A percentile compares a stretch with the other conserved stretches of the same genome.
phyloP scores from a whole-genome alignment of 1,139 yeast species.

The Lodderomyces margitis region DNA sequence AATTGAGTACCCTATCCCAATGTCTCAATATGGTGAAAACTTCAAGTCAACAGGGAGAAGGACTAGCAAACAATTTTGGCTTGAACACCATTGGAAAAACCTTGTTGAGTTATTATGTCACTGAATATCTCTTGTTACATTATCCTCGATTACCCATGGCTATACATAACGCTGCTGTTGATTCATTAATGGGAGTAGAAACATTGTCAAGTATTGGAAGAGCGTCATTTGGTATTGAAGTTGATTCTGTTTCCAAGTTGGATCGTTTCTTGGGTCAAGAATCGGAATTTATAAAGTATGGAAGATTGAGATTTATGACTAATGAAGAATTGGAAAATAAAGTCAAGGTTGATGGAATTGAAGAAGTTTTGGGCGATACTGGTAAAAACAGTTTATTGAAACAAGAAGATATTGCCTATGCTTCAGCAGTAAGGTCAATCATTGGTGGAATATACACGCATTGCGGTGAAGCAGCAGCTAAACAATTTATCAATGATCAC shows the following conservation, averaged over 20 bases:
- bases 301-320: constrained; percentile 54
- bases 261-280: constrained; percentile 71
- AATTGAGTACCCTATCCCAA: constrained; percentile 73
- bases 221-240: constrained; percentile 80
- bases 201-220: constrained; percentile 65
- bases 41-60: constrained; percentile 25
- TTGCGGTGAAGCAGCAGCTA: constrained; percentile 59
- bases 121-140: constrained; percentile 67
- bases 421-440: constrained; percentile 66
- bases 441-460: constrained; percentile 71
- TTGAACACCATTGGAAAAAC: constrained; percentile 78
- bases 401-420: constrained; percentile 41
- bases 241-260: constrained; percentile 61
- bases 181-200: constrained; percentile 65
- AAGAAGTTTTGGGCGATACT: constrained; percentile 20
- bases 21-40: constrained; percentile 54
- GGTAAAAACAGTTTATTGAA: constrained; percentile 11
- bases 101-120: constrained; percentile 69
- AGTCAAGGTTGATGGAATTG: constrained; percentile 49
- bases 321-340: constrained; percentile 27
- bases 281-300: constrained; percentile 60
- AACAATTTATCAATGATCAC: constrained; percentile 66
- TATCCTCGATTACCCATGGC: constrained; percentile 90
- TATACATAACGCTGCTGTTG: constrained; percentile 70
- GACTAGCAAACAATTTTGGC: constrained; percentile 73